Evolutionary conservation across 2,329 filamentous ascomycete species (phyloP), one percentile per base, ranked within the genome.

Genomic region (Huntiella abstrusa): DNA sequence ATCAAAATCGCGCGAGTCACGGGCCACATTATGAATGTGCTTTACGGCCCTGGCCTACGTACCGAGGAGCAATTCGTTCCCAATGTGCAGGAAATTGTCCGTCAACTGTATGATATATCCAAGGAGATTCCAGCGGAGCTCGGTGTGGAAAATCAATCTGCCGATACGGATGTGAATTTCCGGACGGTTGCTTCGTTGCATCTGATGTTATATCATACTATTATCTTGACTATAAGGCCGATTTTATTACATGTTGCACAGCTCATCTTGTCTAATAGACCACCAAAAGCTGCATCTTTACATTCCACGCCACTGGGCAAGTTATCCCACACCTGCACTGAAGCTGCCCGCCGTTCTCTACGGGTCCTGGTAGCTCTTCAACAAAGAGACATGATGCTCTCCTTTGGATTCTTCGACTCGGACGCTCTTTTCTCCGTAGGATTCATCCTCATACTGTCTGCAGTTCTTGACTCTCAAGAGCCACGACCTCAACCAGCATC

Each of bases 131-230:
- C 52, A 0, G 50, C 50, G 1, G 52, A 53, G 12, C 34, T 48
- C 50, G 55, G 46, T 48, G 52, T 35, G 50, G 55, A 33, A 52
- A 52, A 39, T 41, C 55, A 47, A 47, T 54, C 7, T 47, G 48
- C 47, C 3, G 49, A 12, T 4, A 43, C 45, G 3, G 55, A 58
- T n/a, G 54, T 58, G 4, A 56, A 54, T 11, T 28, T 59, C 16
- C 51, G 57, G 43, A 59, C 57, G 1, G 58, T 56, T 13, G 57
- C 57, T 10, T 58, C 56, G 1, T 39, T 59, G 2, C 57, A 59
- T 38, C 51, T 59, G 39, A 59, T 59, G 57, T 51, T 59, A 4
- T 59, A 58, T 35, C 57, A 59, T 56, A 58, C 57, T 8, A 58
- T 56, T 0, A 55, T 58, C 32, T 55, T 58, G 3, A 58, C 56